These are phyloP conservation scores for Diplocarpon rosae DNA, from an alignment of 2,329 filamentous ascomycete species.

Conservation along the genomic window DNA sequence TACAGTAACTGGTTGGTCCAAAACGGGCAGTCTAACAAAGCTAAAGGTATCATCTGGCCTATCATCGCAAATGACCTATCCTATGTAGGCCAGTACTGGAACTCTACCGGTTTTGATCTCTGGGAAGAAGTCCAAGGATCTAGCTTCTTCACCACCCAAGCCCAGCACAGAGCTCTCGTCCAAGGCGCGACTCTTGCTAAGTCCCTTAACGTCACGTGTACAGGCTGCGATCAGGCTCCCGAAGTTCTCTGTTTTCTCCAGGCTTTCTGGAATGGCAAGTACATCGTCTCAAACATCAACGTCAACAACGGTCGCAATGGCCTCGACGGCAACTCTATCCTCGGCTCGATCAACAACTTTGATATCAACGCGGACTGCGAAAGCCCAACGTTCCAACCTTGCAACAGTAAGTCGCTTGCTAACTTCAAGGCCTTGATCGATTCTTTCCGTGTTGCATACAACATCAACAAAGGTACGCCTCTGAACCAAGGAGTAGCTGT, in stretches of 20 bases:
- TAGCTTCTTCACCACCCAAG: conserved; percentile 68
- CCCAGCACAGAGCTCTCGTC: conserved; percentile 48
- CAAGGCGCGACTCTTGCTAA: conserved; percentile 56
- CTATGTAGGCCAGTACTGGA: conserved; percentile 66
- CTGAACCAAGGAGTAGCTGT: conserved; percentile 50
- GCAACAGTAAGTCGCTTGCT: conserved; percentile 42
- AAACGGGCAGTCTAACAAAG: conserved; percentile 39
- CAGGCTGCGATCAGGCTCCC: conserved; percentile 53
- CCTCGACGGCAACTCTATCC: conserved; percentile 60
- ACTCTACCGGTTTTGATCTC: conserved; percentile 54
- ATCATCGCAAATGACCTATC: conserved; percentile 63
- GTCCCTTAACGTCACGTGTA: conserved; percentile 48
- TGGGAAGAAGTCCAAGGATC: conserved; percentile 75
- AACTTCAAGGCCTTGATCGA: conserved; percentile 68
- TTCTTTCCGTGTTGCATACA: conserved; percentile 56
- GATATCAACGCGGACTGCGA: conserved; percentile 59
- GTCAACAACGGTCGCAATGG: conserved; percentile 50
- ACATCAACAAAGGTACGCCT: conserved; percentile 54
- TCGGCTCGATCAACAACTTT: conserved; percentile 55
- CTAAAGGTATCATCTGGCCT: conserved; percentile 52
- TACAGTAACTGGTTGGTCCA: conserved; percentile 64
- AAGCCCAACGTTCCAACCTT: conserved; percentile 61
- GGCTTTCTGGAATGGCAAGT: conserved; percentile 58
- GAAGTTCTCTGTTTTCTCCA: conserved; percentile 64
- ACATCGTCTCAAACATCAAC: conserved; percentile 59